Conservation (phyloP, 805 yeast species). For the Metschnikowia henanensis region DNA sequence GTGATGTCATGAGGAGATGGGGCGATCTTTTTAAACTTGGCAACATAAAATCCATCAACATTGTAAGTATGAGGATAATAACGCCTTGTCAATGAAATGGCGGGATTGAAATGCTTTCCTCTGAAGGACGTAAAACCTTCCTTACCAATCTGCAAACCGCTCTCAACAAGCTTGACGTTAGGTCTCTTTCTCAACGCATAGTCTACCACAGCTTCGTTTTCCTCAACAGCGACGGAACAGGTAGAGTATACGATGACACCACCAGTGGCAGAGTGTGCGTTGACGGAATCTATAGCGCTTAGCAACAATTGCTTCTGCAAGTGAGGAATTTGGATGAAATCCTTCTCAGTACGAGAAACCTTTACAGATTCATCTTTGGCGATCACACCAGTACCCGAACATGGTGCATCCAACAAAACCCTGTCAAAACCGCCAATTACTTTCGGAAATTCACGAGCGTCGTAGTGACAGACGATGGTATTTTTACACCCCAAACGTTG, state of each 20-base stretch:
- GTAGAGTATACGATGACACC: slow-evolving; percentile 96
- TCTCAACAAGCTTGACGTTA: slow-evolving; percentile 89
- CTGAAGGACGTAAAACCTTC: slow-evolving; percentile 93
- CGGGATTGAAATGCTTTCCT: slow-evolving; percentile 86
- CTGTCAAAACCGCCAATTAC: slow-evolving; percentile 98
- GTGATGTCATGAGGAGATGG: slow-evolving; percentile 82
- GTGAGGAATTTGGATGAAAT: slow-evolving; percentile 95
- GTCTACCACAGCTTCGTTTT: slow-evolving; percentile 98
- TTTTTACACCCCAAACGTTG: slow-evolving; percentile 96
- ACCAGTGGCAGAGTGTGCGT: slow-evolving; percentile 88
- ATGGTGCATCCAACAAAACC: slow-evolving; percentile 94
- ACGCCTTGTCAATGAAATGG: slow-evolving; percentile 80
- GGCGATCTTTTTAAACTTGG: slow-evolving; percentile 90
- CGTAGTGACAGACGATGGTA: slow-evolving; percentile 95
- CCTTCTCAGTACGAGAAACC: slow-evolving; percentile 91
- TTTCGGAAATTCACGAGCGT: slow-evolving; percentile 97
- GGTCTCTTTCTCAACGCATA: slow-evolving; percentile 96
- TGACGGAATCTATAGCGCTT: slow-evolving; percentile 97
- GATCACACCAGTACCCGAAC: slow-evolving; percentile 99
- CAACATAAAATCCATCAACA: slow-evolving; percentile 98
- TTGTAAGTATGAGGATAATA: slow-evolving; percentile 98
- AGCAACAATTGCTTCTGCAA: slow-evolving; percentile 90
- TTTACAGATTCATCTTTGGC: slow-evolving; percentile 96
- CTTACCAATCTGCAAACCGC: slow-evolving; percentile 91
- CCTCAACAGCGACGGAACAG: slow-evolving; percentile 98